Base-by-base conservation (phyloP, 805 yeast genomes). In the Candida germanica region DNA sequence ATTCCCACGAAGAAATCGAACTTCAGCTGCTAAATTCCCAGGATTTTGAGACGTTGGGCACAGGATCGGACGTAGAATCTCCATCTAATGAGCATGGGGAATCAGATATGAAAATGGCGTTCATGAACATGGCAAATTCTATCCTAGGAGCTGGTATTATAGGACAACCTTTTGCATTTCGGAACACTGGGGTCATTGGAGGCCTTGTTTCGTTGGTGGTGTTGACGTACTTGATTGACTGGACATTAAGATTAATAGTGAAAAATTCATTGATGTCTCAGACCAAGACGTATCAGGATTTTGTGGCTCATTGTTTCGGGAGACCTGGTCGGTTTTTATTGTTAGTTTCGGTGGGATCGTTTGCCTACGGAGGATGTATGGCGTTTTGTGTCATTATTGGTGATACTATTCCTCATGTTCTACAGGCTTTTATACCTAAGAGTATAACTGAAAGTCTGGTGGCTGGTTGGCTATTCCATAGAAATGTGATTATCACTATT, bases 111-210 rank as follows among this genome's bases (percentile, higher is more conserved):
- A 75, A 73, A 39, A 83, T 83, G 87, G 97, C 97, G 4, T 88
- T 89, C 53, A 85, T 89, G 94, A 91, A 91, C 59, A 88, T 89
- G 95, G 95, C 96, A 7, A 89, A 89, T 59, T 83, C 94, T 13
- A 91, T 91, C 42, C 69, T 91, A 5, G 98, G 98, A 0, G 97
- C 98, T 0, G 98, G 98, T 6, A 86, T 91, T 36, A 87, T 91
- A 21, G 96, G 97, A 1, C 94, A 88, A 45, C 95, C 98, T 2
- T 83, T 80, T 46, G 96, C 97, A 0, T 77, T 89, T 50, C 68
- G 73, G 30, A 86, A 88, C 49, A 73, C 86, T 13, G 98, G 98
- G 0, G 57, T 91, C 3, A 39, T 80, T 0, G 87, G 91, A 0
- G 95, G 95, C 3, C 51, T 81, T 1, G 15, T 87, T 2, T 69